phyloP scores from a whole-genome alignment of 805 yeast genomes.

The Debaryomyces maramus region DNA sequence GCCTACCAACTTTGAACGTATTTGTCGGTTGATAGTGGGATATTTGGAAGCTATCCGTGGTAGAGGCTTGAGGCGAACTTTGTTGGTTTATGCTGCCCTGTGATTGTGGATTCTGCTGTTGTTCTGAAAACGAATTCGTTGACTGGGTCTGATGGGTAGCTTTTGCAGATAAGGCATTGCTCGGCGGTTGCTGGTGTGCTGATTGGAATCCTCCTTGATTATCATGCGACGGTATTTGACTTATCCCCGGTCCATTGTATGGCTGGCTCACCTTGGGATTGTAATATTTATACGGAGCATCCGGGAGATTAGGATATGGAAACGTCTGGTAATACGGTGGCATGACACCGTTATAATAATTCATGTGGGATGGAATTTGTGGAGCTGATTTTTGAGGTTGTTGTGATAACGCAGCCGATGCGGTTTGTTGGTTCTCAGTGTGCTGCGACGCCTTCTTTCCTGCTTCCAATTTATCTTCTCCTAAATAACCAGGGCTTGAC shows the following conservation, averaged over 20 bases:
- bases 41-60: background rate
- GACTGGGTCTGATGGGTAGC: background rate
- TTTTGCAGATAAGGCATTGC: too few relatives aligned
- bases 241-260: background rate
- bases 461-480: background rate
- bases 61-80: background rate
- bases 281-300: background rate
- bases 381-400: background rate
- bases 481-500: background rate
- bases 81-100: background rate
- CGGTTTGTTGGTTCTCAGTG: background rate
- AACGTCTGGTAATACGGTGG: background rate
- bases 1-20: slow-evolving; percentile 13
- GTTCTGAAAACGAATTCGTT: background rate
- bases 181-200: background rate
- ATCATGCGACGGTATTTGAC: background rate
- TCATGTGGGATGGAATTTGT: background rate
- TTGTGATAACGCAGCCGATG: background rate
- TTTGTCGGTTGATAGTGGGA: background rate
- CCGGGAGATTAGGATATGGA: background rate
- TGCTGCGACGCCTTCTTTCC: background rate
- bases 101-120: background rate
- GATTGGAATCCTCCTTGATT: background rate
- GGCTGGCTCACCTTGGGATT: background rate
- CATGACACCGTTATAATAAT: background rate